Conservation (phyloP, 208 protist genomes). For the Angomonas deanei region DNA sequence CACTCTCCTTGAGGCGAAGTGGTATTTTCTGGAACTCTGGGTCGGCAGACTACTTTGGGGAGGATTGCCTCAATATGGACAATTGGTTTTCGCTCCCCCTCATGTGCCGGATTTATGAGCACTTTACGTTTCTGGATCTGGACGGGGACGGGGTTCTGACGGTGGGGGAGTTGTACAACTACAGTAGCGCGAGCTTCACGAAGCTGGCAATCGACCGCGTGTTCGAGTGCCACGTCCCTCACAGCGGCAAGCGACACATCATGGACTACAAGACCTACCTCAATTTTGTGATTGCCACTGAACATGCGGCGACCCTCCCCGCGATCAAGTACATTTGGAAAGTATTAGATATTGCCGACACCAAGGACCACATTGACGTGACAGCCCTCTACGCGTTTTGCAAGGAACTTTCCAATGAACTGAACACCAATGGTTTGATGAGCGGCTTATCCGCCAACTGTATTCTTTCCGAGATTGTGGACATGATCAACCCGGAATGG, state of each 20-base stretch:
- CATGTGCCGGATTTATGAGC: conserved; percentile 86
- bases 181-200: conserved; percentile 84
- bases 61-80: conserved; percentile 63
- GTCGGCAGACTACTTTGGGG: conserved; percentile 56
- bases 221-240: conserved; percentile 86
- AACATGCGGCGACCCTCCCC: conserved; percentile 74
- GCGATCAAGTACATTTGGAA: conserved; percentile 86
- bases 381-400: conserved; percentile 74
- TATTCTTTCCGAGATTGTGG: conserved; percentile 82
- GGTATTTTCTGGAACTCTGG: conserved; percentile 73
- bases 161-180: conserved; percentile 63
- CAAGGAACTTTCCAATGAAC: conserved; percentile 74
- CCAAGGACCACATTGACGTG: conserved; percentile 50
- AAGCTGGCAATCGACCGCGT: conserved; percentile 73
- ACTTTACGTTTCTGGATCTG: conserved; percentile 79
- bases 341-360: conserved; percentile 76
- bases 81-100: conserved; percentile 88
- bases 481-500: conserved; percentile 89
- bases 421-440: conserved; percentile 73
- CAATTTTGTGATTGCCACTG: conserved; percentile 90
- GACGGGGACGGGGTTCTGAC: conserved; percentile 85
- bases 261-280: conserved; percentile 93
- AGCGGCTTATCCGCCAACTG: conserved; percentile 71
- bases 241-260: conserved; percentile 57
- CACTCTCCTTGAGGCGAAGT: conserved; percentile 36